A percentile compares a stretch with the other conserved stretches of the same genome.
These are phyloP conservation scores for Rubia peregrina DNA, from an alignment of 305 asterid species.

Conservation along the genomic window DNA sequence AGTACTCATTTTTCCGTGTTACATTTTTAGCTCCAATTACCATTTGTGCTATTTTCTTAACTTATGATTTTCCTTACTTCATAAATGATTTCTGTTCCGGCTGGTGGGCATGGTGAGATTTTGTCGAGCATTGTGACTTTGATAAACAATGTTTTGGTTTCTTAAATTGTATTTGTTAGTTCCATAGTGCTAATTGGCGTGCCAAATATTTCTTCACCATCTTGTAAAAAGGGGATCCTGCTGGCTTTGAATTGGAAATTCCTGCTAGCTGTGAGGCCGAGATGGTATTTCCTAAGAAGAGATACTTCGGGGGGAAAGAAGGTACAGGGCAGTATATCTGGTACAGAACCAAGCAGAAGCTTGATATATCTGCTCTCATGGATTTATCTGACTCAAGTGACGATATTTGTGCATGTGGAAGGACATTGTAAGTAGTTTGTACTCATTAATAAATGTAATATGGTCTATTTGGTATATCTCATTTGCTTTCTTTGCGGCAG, in stretches of 20 bases:
- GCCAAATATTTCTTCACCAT: conserved; percentile 22
- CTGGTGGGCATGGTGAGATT: background rate
- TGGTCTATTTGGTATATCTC: conserved; percentile 9
- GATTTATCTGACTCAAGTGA: conserved; percentile 44
- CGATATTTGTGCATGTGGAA: conserved; percentile 45
- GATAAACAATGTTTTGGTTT: background rate
- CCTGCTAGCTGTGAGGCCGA: conserved; percentile 84
- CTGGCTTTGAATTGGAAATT: conserved; percentile 63
- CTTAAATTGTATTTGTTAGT: background rate
- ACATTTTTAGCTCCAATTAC: background rate
- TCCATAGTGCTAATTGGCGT: background rate
- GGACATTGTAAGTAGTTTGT: conserved; percentile 50
- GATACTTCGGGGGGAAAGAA: conserved; percentile 87
- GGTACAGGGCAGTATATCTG: conserved; percentile 81
- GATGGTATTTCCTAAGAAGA: conserved; percentile 63
- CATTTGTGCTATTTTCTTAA: background rate
- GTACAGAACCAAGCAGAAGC: conserved; percentile 75
- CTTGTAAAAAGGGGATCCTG: conserved; percentile 61
- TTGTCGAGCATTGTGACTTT: background rate
- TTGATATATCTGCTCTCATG: conserved; percentile 49
- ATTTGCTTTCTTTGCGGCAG: conserved; percentile 40
- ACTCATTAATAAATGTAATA: conserved; percentile 1
- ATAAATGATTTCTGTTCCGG: background rate
- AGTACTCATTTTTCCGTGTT: background rate
- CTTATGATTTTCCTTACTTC: background rate